These are phyloP conservation scores for Persicaria maculosa DNA, from an alignment of 148 eudicot species.

Conservation along the genomic window DNA sequence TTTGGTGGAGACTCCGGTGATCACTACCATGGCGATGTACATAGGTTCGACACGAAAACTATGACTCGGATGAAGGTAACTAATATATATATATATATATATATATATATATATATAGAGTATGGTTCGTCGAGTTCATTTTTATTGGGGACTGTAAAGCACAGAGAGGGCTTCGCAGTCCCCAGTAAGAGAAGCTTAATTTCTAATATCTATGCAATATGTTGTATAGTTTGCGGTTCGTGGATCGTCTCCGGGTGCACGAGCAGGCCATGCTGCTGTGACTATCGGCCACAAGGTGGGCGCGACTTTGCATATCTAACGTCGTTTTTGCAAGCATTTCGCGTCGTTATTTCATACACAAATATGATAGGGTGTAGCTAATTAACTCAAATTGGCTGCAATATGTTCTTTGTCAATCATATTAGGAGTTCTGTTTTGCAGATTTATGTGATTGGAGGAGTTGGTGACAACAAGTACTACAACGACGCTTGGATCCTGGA, in stretches of 20 bases:
- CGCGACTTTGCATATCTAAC: neutral
- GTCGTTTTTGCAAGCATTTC: neutral
- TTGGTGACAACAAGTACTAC: conserved; percentile 77
- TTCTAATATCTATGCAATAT: neutral
- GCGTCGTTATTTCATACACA: neutral
- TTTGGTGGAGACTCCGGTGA: conserved; percentile 95
- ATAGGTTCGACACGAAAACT: conserved; percentile 52
- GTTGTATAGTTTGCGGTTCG: conserved; percentile 35
- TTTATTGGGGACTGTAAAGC: no score
- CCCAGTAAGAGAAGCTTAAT: neutral
- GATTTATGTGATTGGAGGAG: conserved; percentile 83
- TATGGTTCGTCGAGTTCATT: no score
- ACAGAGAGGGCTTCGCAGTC: no score
- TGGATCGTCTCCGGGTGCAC: conserved; percentile 68
- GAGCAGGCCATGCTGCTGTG: conserved; percentile 90
- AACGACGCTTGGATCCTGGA: conserved; percentile 80
- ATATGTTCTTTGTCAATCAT: neutral
- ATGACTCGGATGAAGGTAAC: conserved; percentile 73
- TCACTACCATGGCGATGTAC: conserved; percentile 66
- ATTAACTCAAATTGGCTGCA: no score
- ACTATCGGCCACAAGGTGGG: conserved; percentile 62
- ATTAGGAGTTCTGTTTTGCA: conserved; percentile 15
- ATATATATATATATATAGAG: no score
- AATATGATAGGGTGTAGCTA: no score
- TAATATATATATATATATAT: no score